phyloP scores from a whole-genome alignment of 2,329 filamentous ascomycete genomes.

The Cladosporium sp. region DNA sequence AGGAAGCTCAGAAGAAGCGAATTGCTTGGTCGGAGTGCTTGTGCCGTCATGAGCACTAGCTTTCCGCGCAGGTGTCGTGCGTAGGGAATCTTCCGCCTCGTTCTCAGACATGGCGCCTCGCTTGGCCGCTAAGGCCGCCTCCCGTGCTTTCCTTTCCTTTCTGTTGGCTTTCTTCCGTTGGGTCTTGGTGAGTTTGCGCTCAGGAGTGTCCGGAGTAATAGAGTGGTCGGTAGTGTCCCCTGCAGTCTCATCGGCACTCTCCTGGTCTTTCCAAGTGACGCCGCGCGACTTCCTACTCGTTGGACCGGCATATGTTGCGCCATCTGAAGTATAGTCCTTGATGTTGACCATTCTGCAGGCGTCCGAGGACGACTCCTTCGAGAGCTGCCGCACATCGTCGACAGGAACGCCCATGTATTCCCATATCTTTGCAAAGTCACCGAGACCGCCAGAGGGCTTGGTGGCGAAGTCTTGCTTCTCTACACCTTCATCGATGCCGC shows the following conservation, averaged over 20 bases:
- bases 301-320: conserved; percentile 30
- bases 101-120: conserved; percentile 31
- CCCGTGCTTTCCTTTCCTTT: conserved; percentile 26
- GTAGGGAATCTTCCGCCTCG: conserved; percentile 27
- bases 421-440: conserved; percentile 47
- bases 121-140: conserved; percentile 23
- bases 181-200: conserved; percentile 29
- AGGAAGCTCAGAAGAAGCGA: background rate
- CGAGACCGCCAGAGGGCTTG: conserved; percentile 27
- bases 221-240: conserved; percentile 21
- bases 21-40: conserved; percentile 6
- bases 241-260: conserved; percentile 19
- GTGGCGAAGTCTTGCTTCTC: conserved; percentile 17
- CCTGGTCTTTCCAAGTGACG: conserved; percentile 12
- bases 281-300: background rate
- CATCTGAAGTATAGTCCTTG: conserved; percentile 40
- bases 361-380: conserved; percentile 3
- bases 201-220: conserved; percentile 14
- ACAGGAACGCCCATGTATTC: conserved; percentile 37
- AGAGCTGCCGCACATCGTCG: background rate
- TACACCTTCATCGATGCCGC: conserved; percentile 11
- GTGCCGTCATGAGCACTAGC: conserved; percentile 30
- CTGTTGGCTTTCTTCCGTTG: conserved; percentile 34
- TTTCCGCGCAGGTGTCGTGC: conserved; percentile 33
- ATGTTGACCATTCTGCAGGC: conserved; percentile 2